These are phyloP conservation scores for Alternaria burnsii DNA, from an alignment of 2,329 filamentous ascomycete genomes.

Conservation along the genomic window DNA sequence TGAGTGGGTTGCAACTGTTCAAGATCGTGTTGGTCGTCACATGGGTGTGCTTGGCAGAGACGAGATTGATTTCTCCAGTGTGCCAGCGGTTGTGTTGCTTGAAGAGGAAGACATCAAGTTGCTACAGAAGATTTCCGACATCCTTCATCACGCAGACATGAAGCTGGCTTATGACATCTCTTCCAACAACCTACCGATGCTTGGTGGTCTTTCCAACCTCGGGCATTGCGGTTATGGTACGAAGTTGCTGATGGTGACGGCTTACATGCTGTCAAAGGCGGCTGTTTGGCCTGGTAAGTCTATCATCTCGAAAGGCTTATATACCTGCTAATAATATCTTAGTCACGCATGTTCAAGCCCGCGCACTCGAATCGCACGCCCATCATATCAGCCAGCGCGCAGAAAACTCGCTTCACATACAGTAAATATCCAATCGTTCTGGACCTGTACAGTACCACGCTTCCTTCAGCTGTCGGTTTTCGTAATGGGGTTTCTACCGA, in stretches of 20 bases:
- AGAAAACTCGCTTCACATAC: constrained; percentile 54
- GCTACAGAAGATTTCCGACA: constrained; percentile 80
- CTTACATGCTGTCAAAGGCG: constrained; percentile 86
- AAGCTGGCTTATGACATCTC: constrained; percentile 72
- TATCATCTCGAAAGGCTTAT: background rate
- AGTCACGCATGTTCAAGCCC: constrained; percentile 76
- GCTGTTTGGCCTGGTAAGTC: constrained; percentile 89
- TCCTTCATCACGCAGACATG: constrained; percentile 77
- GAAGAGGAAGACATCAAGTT: constrained; percentile 92
- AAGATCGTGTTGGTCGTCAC: constrained; percentile 91
- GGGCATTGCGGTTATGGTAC: constrained; percentile 77
- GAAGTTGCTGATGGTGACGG: constrained; percentile 83
- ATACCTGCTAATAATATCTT: constrained; percentile 34
- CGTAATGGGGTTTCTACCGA: background rate
- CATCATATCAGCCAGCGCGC: constrained; percentile 69
- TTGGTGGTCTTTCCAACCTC: constrained; percentile 65
- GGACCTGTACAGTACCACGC: constrained; percentile 30
- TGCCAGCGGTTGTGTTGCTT: constrained; percentile 87
- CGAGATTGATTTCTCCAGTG: constrained; percentile 77
- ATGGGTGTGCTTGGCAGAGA: constrained; percentile 87
- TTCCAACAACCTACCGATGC: constrained; percentile 58
- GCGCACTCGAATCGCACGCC: constrained; percentile 70
- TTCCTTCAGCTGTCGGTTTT: background rate
- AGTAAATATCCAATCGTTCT: constrained; percentile 35
- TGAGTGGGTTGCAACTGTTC: constrained; percentile 92